Percentiles rank a stretch among this genome's conserved stretches.
Evolutionary conservation across 352 stramenopile species (phyloP).

Genomic region (Thraustochytrium sp.): DNA sequence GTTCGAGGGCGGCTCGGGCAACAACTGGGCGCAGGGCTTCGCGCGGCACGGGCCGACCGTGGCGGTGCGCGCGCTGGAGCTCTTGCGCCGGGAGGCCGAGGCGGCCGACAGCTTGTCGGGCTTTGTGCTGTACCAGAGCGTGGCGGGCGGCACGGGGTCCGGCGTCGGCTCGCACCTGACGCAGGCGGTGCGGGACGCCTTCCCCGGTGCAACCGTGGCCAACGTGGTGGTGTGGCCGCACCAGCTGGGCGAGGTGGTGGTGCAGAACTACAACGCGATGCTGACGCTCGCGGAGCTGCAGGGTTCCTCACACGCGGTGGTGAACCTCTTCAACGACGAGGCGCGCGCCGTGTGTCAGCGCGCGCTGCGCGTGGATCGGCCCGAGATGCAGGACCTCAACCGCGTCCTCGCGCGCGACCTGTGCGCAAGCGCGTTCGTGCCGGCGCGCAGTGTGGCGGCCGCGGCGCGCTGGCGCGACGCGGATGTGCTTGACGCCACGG

Average conservation of each 20-base stretch:
- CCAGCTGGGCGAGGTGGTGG: slow-evolving; percentile 69
- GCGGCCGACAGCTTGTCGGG: slow-evolving; percentile 63
- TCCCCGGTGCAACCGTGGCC: slow-evolving; percentile 57
- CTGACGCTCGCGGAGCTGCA: slow-evolving; percentile 71
- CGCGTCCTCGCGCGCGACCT: not conserved
- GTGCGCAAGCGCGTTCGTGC: not conserved
- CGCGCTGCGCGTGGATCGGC: slow-evolving; percentile 58
- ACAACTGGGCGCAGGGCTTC: slow-evolving; percentile 72
- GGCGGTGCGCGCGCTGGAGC: slow-evolving; percentile 56
- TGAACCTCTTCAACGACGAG: slow-evolving; percentile 67
- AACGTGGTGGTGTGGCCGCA: slow-evolving; percentile 77
- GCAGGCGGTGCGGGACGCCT: slow-evolving; percentile 64
- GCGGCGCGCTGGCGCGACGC: not conserved
- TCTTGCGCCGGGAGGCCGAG: slow-evolving; percentile 63
- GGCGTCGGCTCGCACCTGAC: slow-evolving; percentile 70
- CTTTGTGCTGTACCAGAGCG: slow-evolving; percentile 70
- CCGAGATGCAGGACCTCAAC: slow-evolving; percentile 44
- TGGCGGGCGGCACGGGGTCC: slow-evolving; percentile 74
- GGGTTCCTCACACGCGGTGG: slow-evolving; percentile 55
- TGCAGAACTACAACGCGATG: slow-evolving; percentile 81
- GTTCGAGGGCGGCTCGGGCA: slow-evolving; percentile 50
- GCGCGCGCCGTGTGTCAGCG: slow-evolving; percentile 59
- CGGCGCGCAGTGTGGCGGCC: not conserved
- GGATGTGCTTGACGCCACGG: not conserved
- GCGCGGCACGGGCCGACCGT: slow-evolving; percentile 55